phyloP scores from a whole-genome alignment of 441 rosid genomes.

The Mallotus repandus region DNA sequence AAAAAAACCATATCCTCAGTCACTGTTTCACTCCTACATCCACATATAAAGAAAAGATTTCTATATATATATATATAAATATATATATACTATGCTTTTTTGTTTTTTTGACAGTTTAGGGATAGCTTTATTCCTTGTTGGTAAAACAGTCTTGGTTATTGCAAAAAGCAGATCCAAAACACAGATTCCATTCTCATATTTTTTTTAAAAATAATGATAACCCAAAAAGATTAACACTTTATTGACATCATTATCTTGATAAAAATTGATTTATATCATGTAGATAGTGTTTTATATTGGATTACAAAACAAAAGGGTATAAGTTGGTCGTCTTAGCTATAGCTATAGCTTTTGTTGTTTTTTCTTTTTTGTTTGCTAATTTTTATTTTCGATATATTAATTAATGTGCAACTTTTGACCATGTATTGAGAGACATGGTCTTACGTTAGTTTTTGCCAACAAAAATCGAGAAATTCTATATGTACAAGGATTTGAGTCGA shows the following conservation, averaged over 20 bases:
- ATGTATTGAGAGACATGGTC: constrained; percentile 16
- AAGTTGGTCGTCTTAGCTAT: not conserved
- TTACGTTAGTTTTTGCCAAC: constrained; percentile 27
- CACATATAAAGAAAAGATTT: not conserved
- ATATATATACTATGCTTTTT: too few species aligned
- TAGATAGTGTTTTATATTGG: constrained; percentile 2
- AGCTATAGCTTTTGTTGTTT: constrained; percentile 9
- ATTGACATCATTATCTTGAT: constrained; percentile 15
- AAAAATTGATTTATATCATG: not conserved
- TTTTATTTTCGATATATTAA: not conserved
- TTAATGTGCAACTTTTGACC: constrained; percentile 29
- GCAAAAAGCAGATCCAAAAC: constrained; percentile 51
- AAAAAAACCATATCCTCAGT: constrained; percentile 15
- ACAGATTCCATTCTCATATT: constrained; percentile 37
- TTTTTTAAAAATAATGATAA: constrained; percentile 7
- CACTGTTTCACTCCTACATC: constrained; percentile 15
- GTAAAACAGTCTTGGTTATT: constrained; percentile 37
- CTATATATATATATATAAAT: constrained; percentile 13
- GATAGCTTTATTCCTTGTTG: constrained; percentile 49
- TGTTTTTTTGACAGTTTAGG: constrained; percentile 38
- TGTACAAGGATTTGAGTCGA: constrained; percentile 1
- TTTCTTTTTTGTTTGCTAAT: not conserved
- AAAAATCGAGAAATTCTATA: constrained; percentile 25
- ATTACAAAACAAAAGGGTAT: too few species aligned
- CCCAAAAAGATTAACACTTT: constrained; percentile 4